Evolutionary conservation across 202 grass and related monocot genomes (phyloP), one percentile per base, ranked within the genome.

Genomic region (Elaeis oleifera): DNA sequence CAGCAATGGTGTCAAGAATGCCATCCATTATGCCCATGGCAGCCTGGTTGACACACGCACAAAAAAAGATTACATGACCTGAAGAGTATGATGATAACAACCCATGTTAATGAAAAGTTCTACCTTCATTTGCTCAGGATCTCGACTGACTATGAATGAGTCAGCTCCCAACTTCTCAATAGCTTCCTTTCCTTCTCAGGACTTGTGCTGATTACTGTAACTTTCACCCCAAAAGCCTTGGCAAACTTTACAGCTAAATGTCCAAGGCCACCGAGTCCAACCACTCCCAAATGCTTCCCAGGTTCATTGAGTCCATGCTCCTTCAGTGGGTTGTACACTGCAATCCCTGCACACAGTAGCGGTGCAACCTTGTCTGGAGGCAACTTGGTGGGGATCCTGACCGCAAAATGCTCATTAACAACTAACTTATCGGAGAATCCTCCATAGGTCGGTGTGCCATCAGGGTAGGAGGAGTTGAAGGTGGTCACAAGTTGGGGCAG

Each of bases 161-260:
- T 79, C 76, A 15, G 76, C 76, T 6, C 48, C 69, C 11, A 79
- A 61, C 49, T 20, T 51, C 61, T 67, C 63, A 9, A 60, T 31
- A 1, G 76, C 76, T 21, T 73, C 76, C 6, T 44, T 18, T 54
- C 49, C 70, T 79, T 68, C 5, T 52, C 5, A 5, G 20, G 27
- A 50, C 49, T 32, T 17, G 58, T 60, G 27, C 73, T 68, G 39
- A 76, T 68, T 25, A 68, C 64, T 11, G 73, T 76, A 3, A 76
- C 64, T 9, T 61, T 60, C 27, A 68, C 17, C 18, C 73, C 64
- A 23, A 39, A 61, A 21, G 73, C 64, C 49, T 76, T 76, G 49
- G 55, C 64, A 23, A 76, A 76, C 64, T 61, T 76, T 5, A 76
- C 63, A 11, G 73, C 56, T 44, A 76, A 23, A 26, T 76, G 73